Percentiles rank a stretch among this genome's conserved stretches.
These are phyloP conservation scores for Eimeria tenella DNA, from an alignment of 169 alveolate genomes.

Conservation along the genomic window DNA sequence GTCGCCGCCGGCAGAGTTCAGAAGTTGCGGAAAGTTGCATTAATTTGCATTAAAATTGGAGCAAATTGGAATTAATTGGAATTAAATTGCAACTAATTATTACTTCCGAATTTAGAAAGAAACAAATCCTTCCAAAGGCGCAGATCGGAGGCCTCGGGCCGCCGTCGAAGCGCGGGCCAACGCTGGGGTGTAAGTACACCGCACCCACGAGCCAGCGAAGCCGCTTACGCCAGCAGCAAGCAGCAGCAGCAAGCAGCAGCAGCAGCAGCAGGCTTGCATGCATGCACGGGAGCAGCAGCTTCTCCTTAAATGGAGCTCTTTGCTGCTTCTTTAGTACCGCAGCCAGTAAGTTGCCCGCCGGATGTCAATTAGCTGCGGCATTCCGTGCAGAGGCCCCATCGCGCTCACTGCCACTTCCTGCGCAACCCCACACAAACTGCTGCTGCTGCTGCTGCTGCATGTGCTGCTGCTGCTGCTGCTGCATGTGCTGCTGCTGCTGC, in stretches of 20 bases:
- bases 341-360: slow-evolving; percentile 68
- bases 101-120: too few species aligned
- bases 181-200: too few species aligned
- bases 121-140: too few species aligned
- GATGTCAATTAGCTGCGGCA: slow-evolving; percentile 53
- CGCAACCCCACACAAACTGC: background rate
- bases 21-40: too few species aligned
- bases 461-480: background rate
- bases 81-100: too few species aligned
- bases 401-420: slow-evolving; percentile 59
- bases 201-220: too few species aligned
- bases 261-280: background rate
- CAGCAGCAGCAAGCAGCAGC: background rate
- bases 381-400: slow-evolving; percentile 66
- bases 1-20: too few species aligned
- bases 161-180: too few species aligned
- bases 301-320: background rate
- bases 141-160: too few species aligned
- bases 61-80: too few species aligned
- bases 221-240: too few species aligned
- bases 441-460: background rate
- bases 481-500: background rate
- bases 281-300: background rate
- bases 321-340: slow-evolving; percentile 1
- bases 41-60: too few species aligned